Conservation (phyloP, 2,329 filamentous ascomycete species). For the Trichoderma sp. region DNA sequence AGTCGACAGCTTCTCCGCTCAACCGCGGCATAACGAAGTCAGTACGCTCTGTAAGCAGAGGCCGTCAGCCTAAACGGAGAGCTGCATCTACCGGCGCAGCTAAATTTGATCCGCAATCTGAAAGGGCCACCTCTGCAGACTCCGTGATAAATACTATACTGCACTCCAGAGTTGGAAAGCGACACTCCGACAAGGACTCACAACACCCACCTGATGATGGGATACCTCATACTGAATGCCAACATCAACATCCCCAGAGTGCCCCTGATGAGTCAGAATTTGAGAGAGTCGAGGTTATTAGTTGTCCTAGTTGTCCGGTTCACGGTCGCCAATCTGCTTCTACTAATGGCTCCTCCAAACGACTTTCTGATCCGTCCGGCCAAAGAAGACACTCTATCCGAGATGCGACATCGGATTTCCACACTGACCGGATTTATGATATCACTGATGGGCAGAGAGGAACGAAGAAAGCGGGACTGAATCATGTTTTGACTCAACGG, state of each 20-base stretch:
- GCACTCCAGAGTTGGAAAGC: background rate
- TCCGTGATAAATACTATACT: background rate
- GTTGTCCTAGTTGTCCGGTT: slow-evolving; percentile 25
- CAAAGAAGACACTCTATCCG: slow-evolving; percentile 22
- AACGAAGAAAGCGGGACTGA: background rate
- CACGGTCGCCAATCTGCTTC: slow-evolving; percentile 23
- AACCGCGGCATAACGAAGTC: background rate
- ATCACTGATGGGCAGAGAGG: background rate
- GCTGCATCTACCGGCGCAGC: background rate
- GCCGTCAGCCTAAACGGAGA: slow-evolving; percentile 7
- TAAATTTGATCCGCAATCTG: background rate
- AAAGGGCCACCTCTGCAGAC: slow-evolving; percentile 20
- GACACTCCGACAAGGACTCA: background rate
- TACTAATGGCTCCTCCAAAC: background rate
- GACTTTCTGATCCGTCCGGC: slow-evolving; percentile 8
- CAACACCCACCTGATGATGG: background rate
- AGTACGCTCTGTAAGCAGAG: slow-evolving; percentile 11
- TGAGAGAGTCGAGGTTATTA: slow-evolving; percentile 27
- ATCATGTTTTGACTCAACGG: background rate
- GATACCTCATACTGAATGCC: background rate
- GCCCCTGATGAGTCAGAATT: slow-evolving; percentile 6
- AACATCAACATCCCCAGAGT: background rate
- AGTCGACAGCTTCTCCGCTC: background rate
- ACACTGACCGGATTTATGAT: background rate
- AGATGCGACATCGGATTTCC: background rate